Evolutionary conservation across 257 asterid genomes (phyloP), one percentile per base, ranked within the genome.

Genomic region (Solanum rostratum): DNA sequence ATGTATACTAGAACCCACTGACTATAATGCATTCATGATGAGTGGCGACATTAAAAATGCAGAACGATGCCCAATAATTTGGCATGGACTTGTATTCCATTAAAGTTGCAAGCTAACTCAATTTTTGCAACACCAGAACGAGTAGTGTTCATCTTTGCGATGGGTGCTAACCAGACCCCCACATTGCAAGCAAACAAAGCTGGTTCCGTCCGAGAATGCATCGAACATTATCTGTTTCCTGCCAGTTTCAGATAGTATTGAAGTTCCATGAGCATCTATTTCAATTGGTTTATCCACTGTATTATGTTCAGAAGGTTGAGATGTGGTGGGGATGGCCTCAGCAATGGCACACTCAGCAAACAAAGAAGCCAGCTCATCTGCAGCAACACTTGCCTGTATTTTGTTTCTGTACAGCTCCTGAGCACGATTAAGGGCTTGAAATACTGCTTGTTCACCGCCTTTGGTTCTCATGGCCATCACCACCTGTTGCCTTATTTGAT

Each of bases 341-440:
- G 93, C 98, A 55, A 97, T 94, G 80, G 96, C 99, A 88, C 98
- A 97, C 85, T 95, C 98, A 19, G 97, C 98, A 90, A 97, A 92
- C 18, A 97, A 86, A 13, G 96, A 91, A 70, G 98, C 97, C 79
- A 97, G 90, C 90, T 97, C 94, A 65, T 95, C 97, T 20, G 98
- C 96, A 62, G 97, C 98, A 46, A 93, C 89, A 84, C 88, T 93
- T 71, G 95, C 89, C 88, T 90, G 92, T 41, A 91, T 65, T 89
- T 92, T 97, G 70, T 86, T 92, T 84, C 88, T 85, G 89, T 95
- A 97, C 60, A 91, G 87, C 78, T 93, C 96, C 41, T 90, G 88
- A 7, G 99, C 98, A 30, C 99, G 99, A 18, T 30, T 85, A 7
- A 97, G 96, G 70, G 92, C 89, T 80, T 88, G 89, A 22, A 88